Evolutionary conservation across 2,329 filamentous ascomycete genomes (phyloP).

Genomic region (Cordyceps pruinosa): DNA sequence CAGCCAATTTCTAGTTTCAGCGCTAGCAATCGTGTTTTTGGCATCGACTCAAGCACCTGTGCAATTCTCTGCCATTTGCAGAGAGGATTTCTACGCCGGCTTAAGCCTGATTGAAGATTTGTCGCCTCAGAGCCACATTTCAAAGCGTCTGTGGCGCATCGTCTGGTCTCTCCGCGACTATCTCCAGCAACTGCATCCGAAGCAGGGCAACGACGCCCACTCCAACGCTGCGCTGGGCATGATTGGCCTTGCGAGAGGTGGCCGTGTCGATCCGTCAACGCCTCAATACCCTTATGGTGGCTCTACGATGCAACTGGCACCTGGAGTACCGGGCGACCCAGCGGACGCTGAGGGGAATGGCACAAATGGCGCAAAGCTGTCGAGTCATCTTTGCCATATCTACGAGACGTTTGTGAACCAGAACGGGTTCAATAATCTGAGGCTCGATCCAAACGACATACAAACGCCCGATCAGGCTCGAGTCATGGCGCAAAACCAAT

Average conservation of each 20-base stretch:
- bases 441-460: background rate
- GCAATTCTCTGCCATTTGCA: constrained; percentile 59
- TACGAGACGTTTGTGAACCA: constrained; percentile 1
- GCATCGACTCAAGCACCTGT: constrained; percentile 69
- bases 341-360: background rate
- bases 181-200: constrained; percentile 60
- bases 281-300: background rate
- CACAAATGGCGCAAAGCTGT: background rate
- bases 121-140: constrained; percentile 63
- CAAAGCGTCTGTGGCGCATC: constrained; percentile 66
- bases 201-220: constrained; percentile 41
- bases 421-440: background rate
- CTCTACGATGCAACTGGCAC: background rate
- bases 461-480: background rate
- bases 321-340: background rate
- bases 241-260: constrained; percentile 43
- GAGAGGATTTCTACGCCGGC: constrained; percentile 73
- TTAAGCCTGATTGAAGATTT: constrained; percentile 68
- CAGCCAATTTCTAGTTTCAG: constrained; percentile 71
- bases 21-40: constrained; percentile 68
- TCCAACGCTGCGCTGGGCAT: constrained; percentile 47
- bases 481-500: background rate
- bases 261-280: background rate
- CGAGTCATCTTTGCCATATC: background rate
- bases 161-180: constrained; percentile 65